phyloP scores from a whole-genome alignment of 306 rosid genomes.

The Corylus heterophylla region DNA sequence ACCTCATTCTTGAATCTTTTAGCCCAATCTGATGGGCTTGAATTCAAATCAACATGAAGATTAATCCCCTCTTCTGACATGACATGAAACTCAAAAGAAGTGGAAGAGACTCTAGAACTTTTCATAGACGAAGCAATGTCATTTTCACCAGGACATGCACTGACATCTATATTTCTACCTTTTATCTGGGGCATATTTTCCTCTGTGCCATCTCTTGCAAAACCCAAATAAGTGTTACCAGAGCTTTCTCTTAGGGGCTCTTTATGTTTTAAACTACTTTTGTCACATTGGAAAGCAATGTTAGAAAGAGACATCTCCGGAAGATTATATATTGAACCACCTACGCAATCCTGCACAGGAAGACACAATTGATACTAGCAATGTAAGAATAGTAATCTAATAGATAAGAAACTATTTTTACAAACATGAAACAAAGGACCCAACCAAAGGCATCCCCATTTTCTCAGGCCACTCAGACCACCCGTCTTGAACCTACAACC shows the following conservation, averaged over 20 bases:
- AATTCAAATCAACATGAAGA: slow-evolving; percentile 67
- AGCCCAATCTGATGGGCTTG: slow-evolving; percentile 71
- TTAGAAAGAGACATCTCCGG: slow-evolving; percentile 20
- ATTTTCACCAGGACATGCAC: slow-evolving; percentile 32
- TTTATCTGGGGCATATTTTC: slow-evolving; percentile 23
- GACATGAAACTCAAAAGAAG: slow-evolving; percentile 63
- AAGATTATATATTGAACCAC: slow-evolving; percentile 17
- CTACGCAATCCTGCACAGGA: slow-evolving; percentile 22
- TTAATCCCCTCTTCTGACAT: slow-evolving; percentile 64
- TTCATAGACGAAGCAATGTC: slow-evolving; percentile 38
- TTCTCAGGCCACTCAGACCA: background rate
- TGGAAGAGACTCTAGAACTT: slow-evolving; percentile 34
- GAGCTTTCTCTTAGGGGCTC: slow-evolving; percentile 26
- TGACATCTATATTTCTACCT: slow-evolving; percentile 27
- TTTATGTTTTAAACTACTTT: slow-evolving; percentile 2
- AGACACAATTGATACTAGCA: background rate
- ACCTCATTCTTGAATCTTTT: slow-evolving; percentile 56
- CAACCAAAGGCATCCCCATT: background rate
- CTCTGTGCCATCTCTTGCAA: slow-evolving; percentile 7
- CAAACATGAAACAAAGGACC: background rate
- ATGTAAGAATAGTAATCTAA: background rate
- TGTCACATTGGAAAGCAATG: slow-evolving; percentile 12
- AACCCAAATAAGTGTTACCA: slow-evolving; percentile 16
- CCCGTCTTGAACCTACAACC: background rate
- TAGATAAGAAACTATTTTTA: background rate